These are phyloP conservation scores for Musa schizocarpa DNA, from an alignment of 176 grass and related monocot species.

Conservation along the genomic window DNA sequence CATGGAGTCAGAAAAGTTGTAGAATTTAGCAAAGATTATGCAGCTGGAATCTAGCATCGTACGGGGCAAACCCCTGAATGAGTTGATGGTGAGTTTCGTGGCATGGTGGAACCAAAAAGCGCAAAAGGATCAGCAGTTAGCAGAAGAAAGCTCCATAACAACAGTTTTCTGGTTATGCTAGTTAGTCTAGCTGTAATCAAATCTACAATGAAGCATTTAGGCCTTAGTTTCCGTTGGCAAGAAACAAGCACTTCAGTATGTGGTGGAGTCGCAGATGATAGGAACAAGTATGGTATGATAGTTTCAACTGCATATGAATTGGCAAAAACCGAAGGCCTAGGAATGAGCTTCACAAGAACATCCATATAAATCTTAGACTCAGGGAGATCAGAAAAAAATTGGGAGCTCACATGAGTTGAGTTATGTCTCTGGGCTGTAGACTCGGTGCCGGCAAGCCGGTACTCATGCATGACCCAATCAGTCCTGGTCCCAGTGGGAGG, in stretches of 20 bases:
- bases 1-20: not conserved
- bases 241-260: no score
- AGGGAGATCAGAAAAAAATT: not conserved
- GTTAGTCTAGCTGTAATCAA: no score
- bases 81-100: no score
- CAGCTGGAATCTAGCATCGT: not conserved
- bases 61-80: no score
- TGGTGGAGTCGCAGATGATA: not conserved
- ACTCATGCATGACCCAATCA: slow-evolving; percentile 19
- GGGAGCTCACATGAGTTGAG: slow-evolving; percentile 3
- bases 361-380: not conserved
- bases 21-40: not conserved
- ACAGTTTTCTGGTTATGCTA: no score
- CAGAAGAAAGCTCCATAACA: no score
- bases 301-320: not conserved
- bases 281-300: not conserved
- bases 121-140: no score
- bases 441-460: not conserved
- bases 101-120: no score
- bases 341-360: not conserved
- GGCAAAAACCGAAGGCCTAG: not conserved
- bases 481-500: not conserved
- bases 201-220: no score
- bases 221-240: no score
- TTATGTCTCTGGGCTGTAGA: not conserved